phyloP scores from a whole-genome alignment of 345 rosid species.

The Camelina hispida region DNA sequence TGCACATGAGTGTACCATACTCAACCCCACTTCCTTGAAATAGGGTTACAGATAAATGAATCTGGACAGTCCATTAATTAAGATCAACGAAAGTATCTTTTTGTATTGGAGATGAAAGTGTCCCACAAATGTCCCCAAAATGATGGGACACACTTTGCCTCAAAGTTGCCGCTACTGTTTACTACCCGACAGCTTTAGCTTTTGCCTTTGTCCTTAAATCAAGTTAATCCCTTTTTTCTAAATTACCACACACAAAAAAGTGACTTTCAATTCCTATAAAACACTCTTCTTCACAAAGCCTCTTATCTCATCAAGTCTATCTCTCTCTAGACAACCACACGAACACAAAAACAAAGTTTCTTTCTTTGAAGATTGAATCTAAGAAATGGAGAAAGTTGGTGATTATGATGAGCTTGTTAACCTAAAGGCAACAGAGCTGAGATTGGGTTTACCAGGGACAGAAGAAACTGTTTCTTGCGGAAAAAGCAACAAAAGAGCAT shows the following conservation, averaged over 20 bases:
- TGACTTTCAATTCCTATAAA: conserved; percentile 48
- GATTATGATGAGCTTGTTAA: conserved; percentile 57
- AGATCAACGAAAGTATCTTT: conserved; percentile 40
- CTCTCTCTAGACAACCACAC: conserved; percentile 26
- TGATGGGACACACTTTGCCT: conserved; percentile 61
- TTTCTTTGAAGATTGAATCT: conserved; percentile 24
- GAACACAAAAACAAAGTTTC: conserved; percentile 1
- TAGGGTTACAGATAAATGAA: conserved; percentile 46
- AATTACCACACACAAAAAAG: not conserved
- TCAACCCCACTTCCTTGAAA: conserved; percentile 51
- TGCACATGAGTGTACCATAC: conserved; percentile 48
- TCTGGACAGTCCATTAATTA: conserved; percentile 49
- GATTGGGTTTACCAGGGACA: conserved; percentile 86
- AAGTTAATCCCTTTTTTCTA: conserved; percentile 16
- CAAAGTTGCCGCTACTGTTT: conserved; percentile 60
- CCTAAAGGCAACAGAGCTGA: conserved; percentile 86
- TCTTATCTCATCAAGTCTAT: conserved; percentile 39
- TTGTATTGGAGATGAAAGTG: conserved; percentile 71
- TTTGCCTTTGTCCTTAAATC: conserved; percentile 70
- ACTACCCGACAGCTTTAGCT: conserved; percentile 78
- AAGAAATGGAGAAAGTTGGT: conserved; percentile 40
- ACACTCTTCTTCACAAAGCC: conserved; percentile 41
- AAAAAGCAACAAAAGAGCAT: conserved; percentile 67
- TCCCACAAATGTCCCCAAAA: conserved; percentile 78
- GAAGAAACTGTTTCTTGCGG: conserved; percentile 44